A percentile compares a stretch with the other conserved stretches of the same genome.
These are phyloP conservation scores for Phytophthora multivora DNA, from an alignment of 352 stramenopile species.

Conservation along the genomic window DNA sequence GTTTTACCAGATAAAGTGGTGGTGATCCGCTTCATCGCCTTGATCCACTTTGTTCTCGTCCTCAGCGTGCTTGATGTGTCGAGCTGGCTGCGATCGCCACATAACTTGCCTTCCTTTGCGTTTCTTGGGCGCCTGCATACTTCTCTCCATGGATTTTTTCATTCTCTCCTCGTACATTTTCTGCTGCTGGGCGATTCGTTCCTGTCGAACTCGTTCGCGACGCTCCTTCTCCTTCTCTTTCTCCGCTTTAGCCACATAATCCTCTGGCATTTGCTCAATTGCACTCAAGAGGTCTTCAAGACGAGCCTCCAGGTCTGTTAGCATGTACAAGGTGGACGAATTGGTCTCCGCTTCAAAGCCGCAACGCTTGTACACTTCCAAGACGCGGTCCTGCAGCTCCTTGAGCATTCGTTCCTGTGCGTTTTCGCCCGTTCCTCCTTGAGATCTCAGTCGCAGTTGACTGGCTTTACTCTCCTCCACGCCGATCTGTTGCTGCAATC, in stretches of 20 bases:
- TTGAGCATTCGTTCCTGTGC: constrained; percentile 90
- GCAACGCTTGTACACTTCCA: constrained; percentile 92
- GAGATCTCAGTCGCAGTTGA: constrained; percentile 69
- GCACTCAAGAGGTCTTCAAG: constrained; percentile 91
- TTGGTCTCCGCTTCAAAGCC: constrained; percentile 93
- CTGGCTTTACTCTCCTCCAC: constrained; percentile 86
- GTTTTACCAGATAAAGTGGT: constrained; percentile 84
- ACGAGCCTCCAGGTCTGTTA: constrained; percentile 91
- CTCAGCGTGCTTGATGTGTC: constrained; percentile 77
- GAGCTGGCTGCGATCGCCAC: constrained; percentile 88
- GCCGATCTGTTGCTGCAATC: constrained; percentile 88
- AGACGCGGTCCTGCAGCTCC: constrained; percentile 87
- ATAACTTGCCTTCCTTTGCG: constrained; percentile 92
- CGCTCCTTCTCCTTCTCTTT: constrained; percentile 96
- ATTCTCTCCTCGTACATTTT: constrained; percentile 94
- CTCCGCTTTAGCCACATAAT: constrained; percentile 93
- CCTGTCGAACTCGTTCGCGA: constrained; percentile 89
- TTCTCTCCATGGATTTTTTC: constrained; percentile 93
- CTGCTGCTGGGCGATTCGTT: constrained; percentile 92
- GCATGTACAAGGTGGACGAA: constrained; percentile 93
- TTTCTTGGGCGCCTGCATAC: constrained; percentile 93
- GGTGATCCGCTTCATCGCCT: constrained; percentile 80
- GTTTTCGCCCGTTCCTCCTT: constrained; percentile 80
- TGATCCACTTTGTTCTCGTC: constrained; percentile 84
- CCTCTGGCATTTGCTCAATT: constrained; percentile 93